A percentile compares a stretch with the other conserved stretches of the same genome.
Evolutionary conservation across 352 stramenopile species (phyloP).

Genomic region (Globisporangium cederbergense): DNA sequence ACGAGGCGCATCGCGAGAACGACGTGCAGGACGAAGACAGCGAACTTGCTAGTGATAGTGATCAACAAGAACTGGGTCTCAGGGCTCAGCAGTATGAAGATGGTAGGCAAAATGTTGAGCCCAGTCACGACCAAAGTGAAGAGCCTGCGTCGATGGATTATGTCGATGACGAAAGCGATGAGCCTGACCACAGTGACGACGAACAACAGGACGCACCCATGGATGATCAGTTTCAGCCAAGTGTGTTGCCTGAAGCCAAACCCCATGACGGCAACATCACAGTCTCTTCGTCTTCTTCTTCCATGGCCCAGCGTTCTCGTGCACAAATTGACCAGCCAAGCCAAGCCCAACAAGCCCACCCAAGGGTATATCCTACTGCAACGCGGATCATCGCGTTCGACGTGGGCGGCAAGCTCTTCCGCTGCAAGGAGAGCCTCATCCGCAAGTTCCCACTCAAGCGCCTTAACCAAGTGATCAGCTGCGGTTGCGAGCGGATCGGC

Average conservation of each 20-base stretch:
- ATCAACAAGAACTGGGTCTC: not conserved
- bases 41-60: not conserved
- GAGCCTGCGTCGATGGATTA: too few relatives aligned
- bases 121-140: too few relatives aligned
- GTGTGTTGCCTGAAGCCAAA: too few relatives aligned
- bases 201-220: too few relatives aligned
- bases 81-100: not conserved
- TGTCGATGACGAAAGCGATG: too few relatives aligned
- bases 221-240: too few relatives aligned
- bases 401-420: constrained; percentile 64
- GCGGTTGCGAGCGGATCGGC: constrained; percentile 45
- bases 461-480: constrained; percentile 56
- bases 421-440: constrained; percentile 62
- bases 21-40: not conserved
- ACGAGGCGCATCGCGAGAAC: not conserved
- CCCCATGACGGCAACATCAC: too few relatives aligned
- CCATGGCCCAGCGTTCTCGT: not conserved
- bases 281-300: not conserved
- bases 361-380: not conserved
- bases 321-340: not conserved
- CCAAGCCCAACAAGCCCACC: not conserved
- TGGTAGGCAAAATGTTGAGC: not conserved
- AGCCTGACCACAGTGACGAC: too few relatives aligned
- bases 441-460: constrained; percentile 56
- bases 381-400: constrained; percentile 47